These are phyloP conservation scores for Penicillium canariense DNA, from an alignment of 495 filamentous ascomycete species.

Conservation along the genomic window DNA sequence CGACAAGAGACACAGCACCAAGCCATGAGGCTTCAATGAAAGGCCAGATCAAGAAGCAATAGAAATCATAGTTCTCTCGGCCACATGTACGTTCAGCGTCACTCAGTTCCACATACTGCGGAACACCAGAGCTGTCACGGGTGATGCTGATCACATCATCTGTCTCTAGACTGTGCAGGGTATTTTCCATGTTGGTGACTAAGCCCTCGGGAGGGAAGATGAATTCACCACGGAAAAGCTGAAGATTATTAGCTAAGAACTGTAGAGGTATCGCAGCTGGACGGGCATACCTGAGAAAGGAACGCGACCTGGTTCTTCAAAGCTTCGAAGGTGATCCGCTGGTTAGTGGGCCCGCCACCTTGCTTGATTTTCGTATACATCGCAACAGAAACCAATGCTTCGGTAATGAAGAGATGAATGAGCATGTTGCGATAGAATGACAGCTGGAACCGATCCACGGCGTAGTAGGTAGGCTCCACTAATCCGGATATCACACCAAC, in stretches of 20 bases:
- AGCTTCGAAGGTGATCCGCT: slow-evolving; percentile 70
- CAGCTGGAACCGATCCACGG: slow-evolving; percentile 93
- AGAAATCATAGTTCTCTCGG: slow-evolving; percentile 94
- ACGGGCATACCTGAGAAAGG: slow-evolving; percentile 62
- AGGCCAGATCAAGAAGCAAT: slow-evolving; percentile 97
- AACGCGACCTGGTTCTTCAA: slow-evolving; percentile 78
- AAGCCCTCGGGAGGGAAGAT: slow-evolving; percentile 91
- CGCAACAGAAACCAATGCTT: slow-evolving; percentile 81
- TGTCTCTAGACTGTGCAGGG: slow-evolving; percentile 69
- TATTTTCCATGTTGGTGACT: slow-evolving; percentile 71
- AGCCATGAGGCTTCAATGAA: slow-evolving; percentile 95
- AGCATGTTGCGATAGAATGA: slow-evolving; percentile 99
- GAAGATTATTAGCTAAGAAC: slow-evolving; percentile 18
- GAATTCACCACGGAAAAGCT: slow-evolving; percentile 93
- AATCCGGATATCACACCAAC: slow-evolving; percentile 77
- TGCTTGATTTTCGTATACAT: slow-evolving; percentile 89
- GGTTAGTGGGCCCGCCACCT: slow-evolving; percentile 76
- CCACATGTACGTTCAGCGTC: slow-evolving; percentile 71
- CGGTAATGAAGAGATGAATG: slow-evolving; percentile 93
- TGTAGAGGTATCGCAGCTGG: not conserved
- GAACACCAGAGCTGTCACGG: slow-evolving; percentile 51
- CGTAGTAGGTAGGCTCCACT: slow-evolving; percentile 85
- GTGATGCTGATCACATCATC: slow-evolving; percentile 77
- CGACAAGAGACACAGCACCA: slow-evolving; percentile 79
- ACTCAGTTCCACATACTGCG: slow-evolving; percentile 69